Conservation (phyloP, 2,329 filamentous ascomycete genomes). For the Ophiostoma fasciatum region DNA sequence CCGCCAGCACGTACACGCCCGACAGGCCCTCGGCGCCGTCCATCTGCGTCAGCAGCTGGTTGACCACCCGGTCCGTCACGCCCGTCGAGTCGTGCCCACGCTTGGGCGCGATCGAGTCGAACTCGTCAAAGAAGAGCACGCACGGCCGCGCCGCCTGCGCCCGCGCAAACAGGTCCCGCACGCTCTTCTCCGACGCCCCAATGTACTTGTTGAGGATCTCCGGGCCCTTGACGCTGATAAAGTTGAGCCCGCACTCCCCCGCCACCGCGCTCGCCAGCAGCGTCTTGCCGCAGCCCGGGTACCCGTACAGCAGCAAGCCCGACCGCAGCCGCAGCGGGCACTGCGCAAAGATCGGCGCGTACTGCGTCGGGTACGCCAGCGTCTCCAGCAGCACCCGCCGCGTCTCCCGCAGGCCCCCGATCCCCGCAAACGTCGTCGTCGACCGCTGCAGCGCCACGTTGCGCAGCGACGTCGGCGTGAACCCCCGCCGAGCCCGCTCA, state of each 20-base stretch:
- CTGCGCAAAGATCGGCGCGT: constrained; percentile 92
- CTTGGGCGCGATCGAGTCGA: constrained; percentile 95
- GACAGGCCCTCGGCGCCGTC: constrained; percentile 91
- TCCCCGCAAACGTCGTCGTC: constrained; percentile 81
- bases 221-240: constrained; percentile 94
- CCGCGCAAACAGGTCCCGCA: constrained; percentile 87
- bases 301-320: constrained; percentile 84
- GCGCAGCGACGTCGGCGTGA: constrained; percentile 85
- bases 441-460: constrained; percentile 91
- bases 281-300: constrained; percentile 92
- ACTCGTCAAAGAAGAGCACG: constrained; percentile 96
- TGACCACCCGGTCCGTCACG: constrained; percentile 96
- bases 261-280: constrained; percentile 92
- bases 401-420: constrained; percentile 76
- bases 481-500: constrained; percentile 69
- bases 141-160: constrained; percentile 84
- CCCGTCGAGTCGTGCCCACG: constrained; percentile 93
- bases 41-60: constrained; percentile 97
- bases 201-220: constrained; percentile 99
- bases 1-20: constrained; percentile 91
- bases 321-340: constrained; percentile 91
- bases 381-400: constrained; percentile 88
- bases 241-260: constrained; percentile 93
- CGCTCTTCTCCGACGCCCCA: constrained; percentile 89
- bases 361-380: constrained; percentile 91